phyloP scores from a whole-genome alignment of 306 rosid species.

The Inga oerstediana region DNA sequence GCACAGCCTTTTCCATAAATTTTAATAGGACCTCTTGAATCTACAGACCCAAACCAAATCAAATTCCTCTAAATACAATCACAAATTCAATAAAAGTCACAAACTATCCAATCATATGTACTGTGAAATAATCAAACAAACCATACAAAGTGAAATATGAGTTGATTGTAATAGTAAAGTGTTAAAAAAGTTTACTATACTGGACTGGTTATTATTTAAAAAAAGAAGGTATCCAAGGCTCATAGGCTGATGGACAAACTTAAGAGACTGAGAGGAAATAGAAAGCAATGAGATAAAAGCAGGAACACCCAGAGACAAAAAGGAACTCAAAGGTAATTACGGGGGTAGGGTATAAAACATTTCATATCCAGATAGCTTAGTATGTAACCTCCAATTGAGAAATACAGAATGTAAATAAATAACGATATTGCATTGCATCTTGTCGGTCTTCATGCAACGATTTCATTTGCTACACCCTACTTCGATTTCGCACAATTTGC shows the following conservation, averaged over 20 bases:
- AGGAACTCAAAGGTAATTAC: background rate
- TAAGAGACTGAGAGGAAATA: background rate
- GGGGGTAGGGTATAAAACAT: background rate
- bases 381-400: background rate
- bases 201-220: background rate
- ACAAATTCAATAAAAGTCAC: conserved; percentile 69
- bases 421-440: background rate
- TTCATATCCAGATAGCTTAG: conserved; percentile 1
- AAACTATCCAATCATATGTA: conserved; percentile 28
- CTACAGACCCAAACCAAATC: conserved; percentile 92
- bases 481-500: background rate
- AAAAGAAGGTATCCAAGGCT: background rate
- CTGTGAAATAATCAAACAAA: conserved; percentile 11
- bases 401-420: background rate
- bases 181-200: background rate
- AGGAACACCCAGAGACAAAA: background rate
- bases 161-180: background rate
- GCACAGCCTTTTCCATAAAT: conserved; percentile 76
- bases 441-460: conserved; percentile 17
- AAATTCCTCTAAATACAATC: conserved; percentile 85
- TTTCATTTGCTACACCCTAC: conserved; percentile 14
- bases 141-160: conserved; percentile 14
- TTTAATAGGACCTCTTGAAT: conserved; percentile 87
- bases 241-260: conserved; percentile 10
- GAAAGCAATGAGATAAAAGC: background rate